Percentiles rank a stretch among this genome's conserved stretches.
These are phyloP conservation scores for Pseudozyma thailandica DNA, from an alignment of 1,284 basidiomycete species.

Conservation along the genomic window DNA sequence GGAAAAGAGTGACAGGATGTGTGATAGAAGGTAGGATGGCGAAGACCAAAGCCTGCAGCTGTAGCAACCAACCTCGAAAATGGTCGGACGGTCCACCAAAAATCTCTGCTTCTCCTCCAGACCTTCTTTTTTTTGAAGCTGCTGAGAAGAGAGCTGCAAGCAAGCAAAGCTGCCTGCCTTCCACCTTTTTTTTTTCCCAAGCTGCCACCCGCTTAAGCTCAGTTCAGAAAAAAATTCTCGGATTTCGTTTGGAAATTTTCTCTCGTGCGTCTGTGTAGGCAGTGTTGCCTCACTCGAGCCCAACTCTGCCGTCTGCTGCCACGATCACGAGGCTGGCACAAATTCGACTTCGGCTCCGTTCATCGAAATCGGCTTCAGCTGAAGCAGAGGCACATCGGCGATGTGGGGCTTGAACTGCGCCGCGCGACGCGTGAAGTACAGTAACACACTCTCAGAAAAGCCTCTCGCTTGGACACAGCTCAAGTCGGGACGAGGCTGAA, in stretches of 20 bases:
- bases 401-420: slow-evolving; percentile 7
- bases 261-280: slow-evolving; percentile 34
- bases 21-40: slow-evolving; percentile 12
- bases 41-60: slow-evolving; percentile 17
- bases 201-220: slow-evolving; percentile 3
- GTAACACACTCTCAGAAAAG: slow-evolving; percentile 2
- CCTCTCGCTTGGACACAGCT: neutral
- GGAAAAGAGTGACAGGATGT: slow-evolving; percentile 3
- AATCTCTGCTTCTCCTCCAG: slow-evolving; percentile 9
- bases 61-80: slow-evolving; percentile 5
- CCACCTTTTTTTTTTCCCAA: slow-evolving; percentile 22
- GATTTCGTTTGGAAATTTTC: slow-evolving; percentile 47
- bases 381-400: slow-evolving; percentile 12
- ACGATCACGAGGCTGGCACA: slow-evolving; percentile 13
- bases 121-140: neutral
- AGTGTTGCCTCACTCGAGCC: neutral
- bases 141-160: too few relatives aligned
- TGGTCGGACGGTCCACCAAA: slow-evolving; percentile 9
- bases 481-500: slow-evolving; percentile 6
- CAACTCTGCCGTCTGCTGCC: slow-evolving; percentile 28
- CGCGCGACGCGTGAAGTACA: slow-evolving; percentile 48
- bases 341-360: neutral
- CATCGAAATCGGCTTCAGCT: slow-evolving; percentile 10
- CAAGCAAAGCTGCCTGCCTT: neutral
- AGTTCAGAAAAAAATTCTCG: slow-evolving; percentile 41